These are phyloP conservation scores for Amaranthus hypochondriacus DNA, from an alignment of 148 eudicot genomes.

Conservation along the genomic window DNA sequence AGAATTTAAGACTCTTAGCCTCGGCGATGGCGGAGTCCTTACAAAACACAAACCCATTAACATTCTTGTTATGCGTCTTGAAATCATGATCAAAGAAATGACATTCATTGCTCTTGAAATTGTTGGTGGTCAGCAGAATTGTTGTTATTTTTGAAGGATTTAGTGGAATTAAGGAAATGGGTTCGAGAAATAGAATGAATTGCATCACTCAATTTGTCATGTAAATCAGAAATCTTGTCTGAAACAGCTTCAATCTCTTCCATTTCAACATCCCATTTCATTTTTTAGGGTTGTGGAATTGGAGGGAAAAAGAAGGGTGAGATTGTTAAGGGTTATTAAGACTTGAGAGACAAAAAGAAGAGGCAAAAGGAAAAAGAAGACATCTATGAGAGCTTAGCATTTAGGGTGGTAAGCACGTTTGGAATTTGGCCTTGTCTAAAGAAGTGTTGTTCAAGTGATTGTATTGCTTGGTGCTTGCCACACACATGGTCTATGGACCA, in stretches of 20 bases:
- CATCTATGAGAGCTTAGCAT: neutral
- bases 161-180: conserved; percentile 61
- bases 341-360: neutral
- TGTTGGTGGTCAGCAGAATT: neutral
- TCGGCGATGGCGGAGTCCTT: conserved; percentile 69
- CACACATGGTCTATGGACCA: neutral
- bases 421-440: conserved; percentile 12
- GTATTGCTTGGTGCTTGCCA: neutral
- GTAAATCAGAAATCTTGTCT: conserved; percentile 85
- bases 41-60: conserved; percentile 52
- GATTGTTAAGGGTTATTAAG: neutral
- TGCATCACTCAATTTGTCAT: conserved; percentile 92
- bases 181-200: conserved; percentile 74
- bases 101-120: conserved; percentile 5
- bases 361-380: neutral
- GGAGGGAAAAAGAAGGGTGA: conserved; percentile 17
- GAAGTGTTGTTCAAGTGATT: neutral
- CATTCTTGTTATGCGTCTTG: neutral
- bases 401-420: conserved; percentile 10
- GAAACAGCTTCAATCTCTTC: conserved; percentile 66
- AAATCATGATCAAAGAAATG: conserved; percentile 13
- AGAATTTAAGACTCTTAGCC: conserved; percentile 76
- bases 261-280: conserved; percentile 62
- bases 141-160: conserved; percentile 28
- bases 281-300: conserved; percentile 13